These are phyloP conservation scores for Aegilops sharonensis DNA, from an alignment of 176 grass and related monocot species.

Conservation along the genomic window DNA sequence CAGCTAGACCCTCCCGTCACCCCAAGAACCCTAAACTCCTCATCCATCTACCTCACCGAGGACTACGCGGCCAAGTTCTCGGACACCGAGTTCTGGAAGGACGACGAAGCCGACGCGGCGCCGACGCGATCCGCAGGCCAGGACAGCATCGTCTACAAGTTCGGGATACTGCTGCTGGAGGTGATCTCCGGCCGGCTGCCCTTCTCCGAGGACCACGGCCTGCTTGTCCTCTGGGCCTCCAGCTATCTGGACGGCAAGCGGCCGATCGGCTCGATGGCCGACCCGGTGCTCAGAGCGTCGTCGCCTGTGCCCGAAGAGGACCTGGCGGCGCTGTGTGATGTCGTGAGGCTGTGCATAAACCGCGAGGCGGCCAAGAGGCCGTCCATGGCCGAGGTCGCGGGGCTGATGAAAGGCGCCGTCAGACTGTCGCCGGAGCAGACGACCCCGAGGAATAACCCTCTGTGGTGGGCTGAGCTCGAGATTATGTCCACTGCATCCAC, in stretches of 20 bases:
- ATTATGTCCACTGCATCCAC: conserved; percentile 41
- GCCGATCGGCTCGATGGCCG: conserved; percentile 48
- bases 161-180: conserved; percentile 74
- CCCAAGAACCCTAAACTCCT: conserved; percentile 63
- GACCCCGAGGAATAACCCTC: conserved; percentile 48
- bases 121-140: background rate
- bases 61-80: conserved; percentile 88
- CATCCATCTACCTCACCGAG: conserved; percentile 74
- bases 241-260: conserved; percentile 78
- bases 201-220: conserved; percentile 63
- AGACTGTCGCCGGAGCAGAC: conserved; percentile 40
- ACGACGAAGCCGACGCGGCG: conserved; percentile 1
- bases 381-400: conserved; percentile 41
- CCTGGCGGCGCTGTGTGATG: conserved; percentile 45
- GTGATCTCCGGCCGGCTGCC: conserved; percentile 77
- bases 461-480: conserved; percentile 88
- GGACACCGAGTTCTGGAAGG: conserved; percentile 48
- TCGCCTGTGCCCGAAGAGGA: conserved; percentile 44
- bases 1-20: conserved; percentile 42
- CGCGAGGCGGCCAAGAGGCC: conserved; percentile 33
- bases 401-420: conserved; percentile 42
- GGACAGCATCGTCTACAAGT: conserved; percentile 66
- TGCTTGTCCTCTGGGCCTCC: conserved; percentile 81
- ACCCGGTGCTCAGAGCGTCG: conserved; percentile 55
- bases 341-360: conserved; percentile 57